Evolutionary conservation across 2,329 filamentous ascomycete genomes (phyloP), one percentile per base, ranked within the genome.

Genomic region (Lasiodiplodia gonubiensis): DNA sequence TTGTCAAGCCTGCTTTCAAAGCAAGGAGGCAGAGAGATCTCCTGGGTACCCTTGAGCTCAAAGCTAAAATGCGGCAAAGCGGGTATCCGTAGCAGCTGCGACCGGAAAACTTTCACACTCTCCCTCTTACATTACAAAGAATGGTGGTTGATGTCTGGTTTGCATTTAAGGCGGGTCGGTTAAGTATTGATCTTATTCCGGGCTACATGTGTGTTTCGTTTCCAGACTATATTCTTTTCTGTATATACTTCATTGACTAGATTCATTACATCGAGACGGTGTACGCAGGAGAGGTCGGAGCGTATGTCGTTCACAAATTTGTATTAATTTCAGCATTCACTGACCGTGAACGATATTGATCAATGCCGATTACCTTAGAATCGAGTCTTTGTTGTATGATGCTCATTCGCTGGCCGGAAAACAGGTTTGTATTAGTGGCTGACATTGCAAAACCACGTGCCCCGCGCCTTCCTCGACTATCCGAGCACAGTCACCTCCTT

Each of bases 1-100:
- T 37, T 37, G n/a, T 63, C 16, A 60, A 60, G 55, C 23, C 55
- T 48, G 18, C 23, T 11, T 48, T 48, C 23, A 48, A n/a, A 21
- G 10, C 23, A 11, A 42, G 33, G 16, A 21, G 37, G 18, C 37
- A 33, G 25, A 48, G 37, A 30, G 55, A 59, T 11, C n/a, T 60
- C 2, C 11, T n/a, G 37, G 18, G 16, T 14, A n/a, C 30, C 11
- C n/a, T n/a, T 7, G 23, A 37, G 5, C 23, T 8, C 37, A 33
- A 48, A 4, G 18, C 12, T 3, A 30, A 39, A 18, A 16, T 18
- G 16, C 21, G 16, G n/a, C 12, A 14, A 3, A 21, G 30, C 14
- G 30, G 52, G 7, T 33, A 21, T 21, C 18, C 8, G 7, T 46
- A 11, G n/a, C 42, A 11, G 10, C 18, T n/a, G 42, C n/a, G 10